Conservation (phyloP, 1,139 yeast species). For the Meyerozyma athensensis region DNA sequence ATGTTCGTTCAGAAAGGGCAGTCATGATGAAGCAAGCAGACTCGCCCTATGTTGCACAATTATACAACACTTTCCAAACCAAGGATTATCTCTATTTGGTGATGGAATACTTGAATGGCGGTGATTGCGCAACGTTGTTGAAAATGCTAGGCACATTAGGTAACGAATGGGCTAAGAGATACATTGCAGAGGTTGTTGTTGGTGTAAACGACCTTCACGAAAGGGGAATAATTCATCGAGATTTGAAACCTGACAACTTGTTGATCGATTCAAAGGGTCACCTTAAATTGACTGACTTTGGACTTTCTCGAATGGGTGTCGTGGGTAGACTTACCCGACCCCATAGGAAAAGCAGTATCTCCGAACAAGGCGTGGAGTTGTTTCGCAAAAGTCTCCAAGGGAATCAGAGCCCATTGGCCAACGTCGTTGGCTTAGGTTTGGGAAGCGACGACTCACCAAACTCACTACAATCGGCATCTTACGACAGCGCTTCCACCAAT, state of each 20-base stretch:
- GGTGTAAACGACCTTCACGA: conserved; percentile 88
- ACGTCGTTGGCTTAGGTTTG: conserved; percentile 14
- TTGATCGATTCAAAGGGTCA: conserved; percentile 86
- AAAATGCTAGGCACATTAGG: conserved; percentile 79
- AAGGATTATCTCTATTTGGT: conserved; percentile 83
- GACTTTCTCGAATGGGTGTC: conserved; percentile 84
- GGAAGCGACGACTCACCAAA: conserved; percentile 7
- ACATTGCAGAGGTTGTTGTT: conserved; percentile 83
- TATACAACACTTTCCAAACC: conserved; percentile 86
- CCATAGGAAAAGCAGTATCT: conserved; percentile 41
- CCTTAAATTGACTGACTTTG: conserved; percentile 90
- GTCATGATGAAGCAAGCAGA: conserved; percentile 97
- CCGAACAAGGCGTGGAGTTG: conserved; percentile 42
- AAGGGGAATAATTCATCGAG: conserved; percentile 90
- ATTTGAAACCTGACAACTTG: conserved; percentile 89
- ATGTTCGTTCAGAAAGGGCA: conserved; percentile 92
- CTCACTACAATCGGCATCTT: conserved; percentile 6
- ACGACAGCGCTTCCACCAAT: conserved; percentile 11
- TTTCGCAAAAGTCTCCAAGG: conserved; percentile 29
- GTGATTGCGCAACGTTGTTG: conserved; percentile 86
- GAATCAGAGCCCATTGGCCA: conserved; percentile 18
- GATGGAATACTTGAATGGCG: conserved; percentile 96
- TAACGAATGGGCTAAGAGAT: conserved; percentile 81
- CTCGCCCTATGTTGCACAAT: conserved; percentile 88
- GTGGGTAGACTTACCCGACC: conserved; percentile 64